A percentile compares a stretch with the other conserved stretches of the same genome.
Conservation (phyloP, 2,329 filamentous ascomycete genomes). For the Pseudophaeomoniella oleicola region DNA sequence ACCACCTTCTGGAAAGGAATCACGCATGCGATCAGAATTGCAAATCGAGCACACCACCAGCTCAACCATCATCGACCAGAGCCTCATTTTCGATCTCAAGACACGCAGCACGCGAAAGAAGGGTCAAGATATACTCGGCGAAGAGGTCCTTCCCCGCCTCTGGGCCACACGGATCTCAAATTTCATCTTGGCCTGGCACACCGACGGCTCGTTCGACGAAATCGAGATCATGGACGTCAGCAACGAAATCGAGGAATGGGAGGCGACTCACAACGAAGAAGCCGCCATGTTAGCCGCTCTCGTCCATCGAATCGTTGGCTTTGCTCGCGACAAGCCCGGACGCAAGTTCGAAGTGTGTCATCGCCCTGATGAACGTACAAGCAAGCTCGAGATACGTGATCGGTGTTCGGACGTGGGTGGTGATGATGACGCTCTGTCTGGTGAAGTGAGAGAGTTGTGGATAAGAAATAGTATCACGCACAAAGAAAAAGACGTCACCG, state of each 20-base stretch:
- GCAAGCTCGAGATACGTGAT: slow-evolving; percentile 2
- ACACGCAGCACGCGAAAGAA: slow-evolving; percentile 26
- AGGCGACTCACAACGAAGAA: slow-evolving; percentile 19
- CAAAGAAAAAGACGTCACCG: not conserved
- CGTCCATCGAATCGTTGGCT: slow-evolving; percentile 16
- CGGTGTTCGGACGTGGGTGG: slow-evolving; percentile 2
- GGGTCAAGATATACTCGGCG: slow-evolving; percentile 20
- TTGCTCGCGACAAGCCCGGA: slow-evolving; percentile 11
- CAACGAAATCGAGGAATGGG: slow-evolving; percentile 25
- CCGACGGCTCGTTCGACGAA: slow-evolving; percentile 26
- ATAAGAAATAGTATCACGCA: slow-evolving; percentile 2
- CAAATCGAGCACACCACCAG: not conserved
- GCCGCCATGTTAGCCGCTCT: slow-evolving; percentile 16
- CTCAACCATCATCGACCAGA: not conserved
- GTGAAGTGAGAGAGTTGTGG: slow-evolving; percentile 3
- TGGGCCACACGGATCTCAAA: slow-evolving; percentile 38
- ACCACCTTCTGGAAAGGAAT: not conserved
- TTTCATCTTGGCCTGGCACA: slow-evolving; percentile 37
- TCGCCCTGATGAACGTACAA: not conserved
- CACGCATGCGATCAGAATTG: too few relatives aligned
- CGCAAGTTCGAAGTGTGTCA: slow-evolving; percentile 19
- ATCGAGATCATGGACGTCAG: slow-evolving; percentile 24
- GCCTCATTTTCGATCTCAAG: slow-evolving; percentile 32
- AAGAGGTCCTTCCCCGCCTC: slow-evolving; percentile 29
- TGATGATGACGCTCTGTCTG: slow-evolving; percentile 2